A percentile compares a stretch with the other conserved stretches of the same genome.
These are phyloP conservation scores for Wallacemonas rigidus DNA, from an alignment of 208 protist genomes.

Conservation along the genomic window DNA sequence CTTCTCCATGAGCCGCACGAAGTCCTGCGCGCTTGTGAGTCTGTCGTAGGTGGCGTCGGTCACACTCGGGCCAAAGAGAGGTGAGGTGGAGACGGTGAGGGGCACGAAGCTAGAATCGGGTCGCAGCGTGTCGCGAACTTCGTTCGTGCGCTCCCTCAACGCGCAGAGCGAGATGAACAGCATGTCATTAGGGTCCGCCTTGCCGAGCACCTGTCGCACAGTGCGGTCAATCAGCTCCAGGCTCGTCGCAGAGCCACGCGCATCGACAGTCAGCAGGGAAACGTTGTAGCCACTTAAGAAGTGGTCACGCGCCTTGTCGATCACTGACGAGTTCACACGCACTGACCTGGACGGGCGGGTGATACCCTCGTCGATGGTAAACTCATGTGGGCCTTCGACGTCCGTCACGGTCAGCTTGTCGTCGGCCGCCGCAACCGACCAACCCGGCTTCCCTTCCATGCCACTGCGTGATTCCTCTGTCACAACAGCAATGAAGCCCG, in stretches of 20 bases:
- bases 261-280: conserved; percentile 50
- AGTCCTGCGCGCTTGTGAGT: conserved; percentile 27
- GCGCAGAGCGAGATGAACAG: conserved; percentile 47
- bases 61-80: conserved; percentile 41
- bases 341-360: conserved; percentile 30
- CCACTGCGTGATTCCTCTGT: conserved; percentile 38
- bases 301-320: conserved; percentile 41
- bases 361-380: conserved; percentile 50
- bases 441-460: conserved; percentile 29
- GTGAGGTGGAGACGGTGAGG: conserved; percentile 23
- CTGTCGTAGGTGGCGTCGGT: conserved; percentile 31
- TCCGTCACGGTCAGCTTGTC: conserved; percentile 43
- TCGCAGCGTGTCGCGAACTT: conserved; percentile 39
- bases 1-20: conserved; percentile 29
- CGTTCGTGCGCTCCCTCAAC: conserved; percentile 27
- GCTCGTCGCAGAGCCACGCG: conserved; percentile 42
- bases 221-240: conserved; percentile 55
- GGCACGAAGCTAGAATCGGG: conserved; percentile 23
- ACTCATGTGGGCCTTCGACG: conserved; percentile 37
- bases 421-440: conserved; percentile 26
- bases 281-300: conserved; percentile 59
- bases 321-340: conserved; percentile 27
- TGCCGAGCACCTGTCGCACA: conserved; percentile 37
- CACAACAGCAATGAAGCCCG: conserved; percentile 40
- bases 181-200: conserved; percentile 26